phyloP scores from a whole-genome alignment of 805 yeast genomes.

The Myxozyma melibiosi region DNA sequence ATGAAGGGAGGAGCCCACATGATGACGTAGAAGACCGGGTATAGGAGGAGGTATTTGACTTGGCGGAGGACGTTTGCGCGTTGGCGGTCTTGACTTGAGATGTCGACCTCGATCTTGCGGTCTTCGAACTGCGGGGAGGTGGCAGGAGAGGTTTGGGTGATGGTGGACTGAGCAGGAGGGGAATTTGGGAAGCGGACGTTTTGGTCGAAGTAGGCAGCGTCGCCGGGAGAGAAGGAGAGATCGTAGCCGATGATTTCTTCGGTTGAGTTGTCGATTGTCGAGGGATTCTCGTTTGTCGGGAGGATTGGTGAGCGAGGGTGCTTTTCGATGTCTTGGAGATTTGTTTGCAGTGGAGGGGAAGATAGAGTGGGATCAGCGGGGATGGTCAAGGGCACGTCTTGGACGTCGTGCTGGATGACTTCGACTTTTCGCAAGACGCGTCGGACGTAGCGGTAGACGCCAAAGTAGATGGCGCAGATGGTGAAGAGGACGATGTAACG shows the following conservation, averaged over 20 bases:
- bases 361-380: neutral
- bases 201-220: neutral
- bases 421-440: constrained; percentile 52
- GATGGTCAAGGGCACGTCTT: neutral
- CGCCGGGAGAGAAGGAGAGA: neutral
- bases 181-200: constrained; percentile 6
- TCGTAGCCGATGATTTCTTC: neutral
- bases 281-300: too few species aligned
- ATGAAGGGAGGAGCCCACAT: constrained; percentile 83
- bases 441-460: constrained; percentile 73
- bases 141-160: neutral
- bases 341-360: too few species aligned
- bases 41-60: constrained; percentile 75
- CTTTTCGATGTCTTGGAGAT: too few species aligned
- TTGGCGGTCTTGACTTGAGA: constrained; percentile 31
- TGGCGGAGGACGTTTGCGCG: constrained; percentile 72
- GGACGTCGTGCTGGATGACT: neutral
- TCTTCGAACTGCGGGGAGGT: constrained; percentile 3
- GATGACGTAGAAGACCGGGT: constrained; percentile 78
- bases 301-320: too few species aligned
- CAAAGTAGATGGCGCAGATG: constrained; percentile 65
- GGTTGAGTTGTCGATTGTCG: too few species aligned
- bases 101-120: constrained; percentile 17
- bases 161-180: neutral
- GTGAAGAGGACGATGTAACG: constrained; percentile 65